Evolutionary conservation across 495 filamentous ascomycete species (phyloP).

Genomic region (Symbiotaphrina buchneri): DNA sequence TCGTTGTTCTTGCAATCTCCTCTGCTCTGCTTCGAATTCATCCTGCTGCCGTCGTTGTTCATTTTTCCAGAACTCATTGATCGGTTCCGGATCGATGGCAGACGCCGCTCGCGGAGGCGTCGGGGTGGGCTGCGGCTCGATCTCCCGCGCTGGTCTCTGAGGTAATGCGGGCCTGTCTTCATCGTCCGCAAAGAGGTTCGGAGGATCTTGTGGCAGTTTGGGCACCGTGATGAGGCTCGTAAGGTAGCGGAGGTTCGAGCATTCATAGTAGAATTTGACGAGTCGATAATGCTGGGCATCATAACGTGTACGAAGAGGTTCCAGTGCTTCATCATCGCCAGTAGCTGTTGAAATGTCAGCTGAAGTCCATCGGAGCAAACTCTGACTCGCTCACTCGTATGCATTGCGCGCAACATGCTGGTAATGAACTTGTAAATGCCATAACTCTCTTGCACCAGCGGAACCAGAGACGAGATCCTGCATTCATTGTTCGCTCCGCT

Average conservation of each 20-base stretch:
- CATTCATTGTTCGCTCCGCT: conserved; percentile 85
- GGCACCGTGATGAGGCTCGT: conserved; percentile 92
- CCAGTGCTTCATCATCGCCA: conserved; percentile 85
- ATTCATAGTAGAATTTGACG: conserved; percentile 97
- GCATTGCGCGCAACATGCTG: conserved; percentile 91
- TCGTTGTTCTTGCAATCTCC: conserved; percentile 62
- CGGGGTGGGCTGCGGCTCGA: conserved; percentile 37
- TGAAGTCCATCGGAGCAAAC: conserved; percentile 1
- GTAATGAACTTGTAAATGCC: conserved; percentile 94
- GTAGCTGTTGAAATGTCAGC: conserved; percentile 32
- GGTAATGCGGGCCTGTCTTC: conserved; percentile 70
- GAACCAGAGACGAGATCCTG: conserved; percentile 79
- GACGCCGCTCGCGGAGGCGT: conserved; percentile 38
- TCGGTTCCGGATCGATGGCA: conserved; percentile 67
- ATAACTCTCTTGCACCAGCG: conserved; percentile 91
- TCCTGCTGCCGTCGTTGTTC: conserved; percentile 77
- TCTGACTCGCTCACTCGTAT: conserved; percentile 79
- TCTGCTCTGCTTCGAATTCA: conserved; percentile 85
- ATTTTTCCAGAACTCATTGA: conserved; percentile 93
- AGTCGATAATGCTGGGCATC: conserved; percentile 90
- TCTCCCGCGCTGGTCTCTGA: conserved; percentile 44
- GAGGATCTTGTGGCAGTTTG: conserved; percentile 84
- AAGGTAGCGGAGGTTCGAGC: conserved; percentile 87
- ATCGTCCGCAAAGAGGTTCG: conserved; percentile 58
- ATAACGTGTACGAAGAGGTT: conserved; percentile 68